These are phyloP conservation scores for Crithidia brevicula DNA, from an alignment of 208 protist species.

Conservation along the genomic window DNA sequence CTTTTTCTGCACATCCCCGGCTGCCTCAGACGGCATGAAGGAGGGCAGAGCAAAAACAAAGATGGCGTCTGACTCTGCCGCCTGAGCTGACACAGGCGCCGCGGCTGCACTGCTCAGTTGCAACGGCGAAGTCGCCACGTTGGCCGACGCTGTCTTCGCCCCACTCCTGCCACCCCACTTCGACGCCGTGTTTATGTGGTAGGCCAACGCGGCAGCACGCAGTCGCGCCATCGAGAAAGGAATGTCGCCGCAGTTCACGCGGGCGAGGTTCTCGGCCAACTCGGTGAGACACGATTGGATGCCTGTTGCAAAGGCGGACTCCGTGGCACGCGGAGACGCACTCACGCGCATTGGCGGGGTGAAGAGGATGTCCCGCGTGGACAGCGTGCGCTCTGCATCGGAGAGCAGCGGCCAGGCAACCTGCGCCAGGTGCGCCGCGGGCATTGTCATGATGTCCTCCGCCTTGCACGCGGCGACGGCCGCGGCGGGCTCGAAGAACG, in stretches of 20 bases:
- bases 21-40: neutral
- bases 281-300: slow-evolving; percentile 29
- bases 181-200: slow-evolving; percentile 8
- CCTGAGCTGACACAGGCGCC: too few species aligned
- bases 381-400: slow-evolving; percentile 15
- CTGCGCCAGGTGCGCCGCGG: slow-evolving; percentile 40
- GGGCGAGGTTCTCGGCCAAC: slow-evolving; percentile 16
- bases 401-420: slow-evolving; percentile 57
- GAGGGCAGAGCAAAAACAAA: slow-evolving; percentile 33
- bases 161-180: neutral
- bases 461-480: slow-evolving; percentile 33
- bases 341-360: slow-evolving; percentile 40
- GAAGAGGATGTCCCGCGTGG: slow-evolving; percentile 36
- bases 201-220: slow-evolving; percentile 27
- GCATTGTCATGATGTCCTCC: slow-evolving; percentile 56
- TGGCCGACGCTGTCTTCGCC: neutral
- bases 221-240: slow-evolving; percentile 22
- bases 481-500: slow-evolving; percentile 16
- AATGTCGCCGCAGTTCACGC: slow-evolving; percentile 17
- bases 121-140: neutral
- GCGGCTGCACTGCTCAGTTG: neutral
- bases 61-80: neutral
- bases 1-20: neutral
- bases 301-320: slow-evolving; percentile 25
- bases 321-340: slow-evolving; percentile 33